phyloP scores from a whole-genome alignment of 225 moss, liverwort and hornwort genomes.

The Sphagnum contortum region DNA sequence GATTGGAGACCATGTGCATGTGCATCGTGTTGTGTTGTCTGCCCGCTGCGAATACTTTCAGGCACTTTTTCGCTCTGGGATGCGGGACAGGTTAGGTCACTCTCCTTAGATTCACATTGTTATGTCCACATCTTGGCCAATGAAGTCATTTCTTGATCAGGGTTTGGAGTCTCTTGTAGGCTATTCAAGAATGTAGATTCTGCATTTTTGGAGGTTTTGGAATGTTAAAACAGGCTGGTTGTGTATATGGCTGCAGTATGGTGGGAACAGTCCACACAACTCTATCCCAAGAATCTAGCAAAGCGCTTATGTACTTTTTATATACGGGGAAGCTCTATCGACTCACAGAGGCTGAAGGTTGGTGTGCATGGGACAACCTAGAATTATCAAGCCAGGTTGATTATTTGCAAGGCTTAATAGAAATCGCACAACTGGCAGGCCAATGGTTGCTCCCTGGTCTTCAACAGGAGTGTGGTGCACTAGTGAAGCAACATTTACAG shows the following conservation, averaged over 20 bases:
- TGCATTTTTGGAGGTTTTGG: no score
- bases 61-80: constrained; percentile 70
- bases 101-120: no score
- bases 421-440: constrained; percentile 53
- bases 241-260: constrained; percentile 19
- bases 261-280: constrained; percentile 34
- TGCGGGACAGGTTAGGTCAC: constrained; percentile 59
- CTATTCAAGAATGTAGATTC: no score
- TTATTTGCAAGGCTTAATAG: constrained; percentile 46
- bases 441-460: constrained; percentile 51
- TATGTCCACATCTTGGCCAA: no score
- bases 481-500: constrained; percentile 42
- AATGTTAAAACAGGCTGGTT: background rate
- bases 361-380: constrained; percentile 65
- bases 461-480: constrained; percentile 27
- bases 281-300: constrained; percentile 25
- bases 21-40: constrained; percentile 63
- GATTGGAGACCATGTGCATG: constrained; percentile 33
- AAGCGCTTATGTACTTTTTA: constrained; percentile 37
- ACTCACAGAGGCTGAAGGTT: constrained; percentile 21
- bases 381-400: constrained; percentile 29
- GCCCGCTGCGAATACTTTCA: constrained; percentile 59
- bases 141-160: no score
- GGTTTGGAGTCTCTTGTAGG: no score
- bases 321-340: constrained; percentile 42